Percentiles rank a stretch among this genome's conserved stretches.
Conservation (phyloP, 306 rosid genomes). For the Hylodesmum podocarpum region DNA sequence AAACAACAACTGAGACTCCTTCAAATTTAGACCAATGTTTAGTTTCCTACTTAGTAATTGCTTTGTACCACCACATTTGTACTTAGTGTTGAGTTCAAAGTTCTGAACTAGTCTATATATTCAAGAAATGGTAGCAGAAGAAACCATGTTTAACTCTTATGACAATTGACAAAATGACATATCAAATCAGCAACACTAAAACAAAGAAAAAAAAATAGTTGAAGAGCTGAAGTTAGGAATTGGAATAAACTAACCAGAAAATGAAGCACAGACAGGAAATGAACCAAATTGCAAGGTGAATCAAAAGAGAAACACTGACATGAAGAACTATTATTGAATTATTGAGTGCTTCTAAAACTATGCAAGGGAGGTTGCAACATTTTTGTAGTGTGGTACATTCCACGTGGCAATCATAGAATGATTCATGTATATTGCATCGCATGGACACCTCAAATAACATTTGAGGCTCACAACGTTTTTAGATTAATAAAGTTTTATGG, state of each 20-base stretch:
- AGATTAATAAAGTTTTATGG: neutral
- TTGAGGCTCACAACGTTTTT: constrained; percentile 25
- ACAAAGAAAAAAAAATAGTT: neutral
- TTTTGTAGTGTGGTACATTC: neutral
- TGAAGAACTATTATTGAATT: neutral
- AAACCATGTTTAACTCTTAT: neutral
- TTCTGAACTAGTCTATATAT: neutral
- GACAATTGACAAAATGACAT: neutral
- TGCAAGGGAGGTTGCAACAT: neutral
- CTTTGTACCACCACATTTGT: neutral
- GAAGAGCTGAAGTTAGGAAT: neutral
- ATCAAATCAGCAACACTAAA: neutral
- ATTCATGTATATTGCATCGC: neutral
- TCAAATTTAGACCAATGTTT: neutral
- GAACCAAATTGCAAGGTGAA: neutral
- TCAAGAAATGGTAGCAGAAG: neutral
- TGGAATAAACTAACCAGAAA: constrained; percentile 18
- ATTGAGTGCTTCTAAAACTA: neutral
- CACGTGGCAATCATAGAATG: constrained; percentile 36
- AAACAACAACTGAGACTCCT: constrained; percentile 24
- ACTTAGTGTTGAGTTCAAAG: neutral
- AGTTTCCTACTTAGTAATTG: neutral
- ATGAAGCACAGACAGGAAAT: neutral
- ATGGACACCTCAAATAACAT: constrained; percentile 21
- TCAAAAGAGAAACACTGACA: neutral